Evolutionary conservation across 805 yeast genomes (phyloP), one percentile per base, ranked within the genome.

Genomic region (Candida boleticola): DNA sequence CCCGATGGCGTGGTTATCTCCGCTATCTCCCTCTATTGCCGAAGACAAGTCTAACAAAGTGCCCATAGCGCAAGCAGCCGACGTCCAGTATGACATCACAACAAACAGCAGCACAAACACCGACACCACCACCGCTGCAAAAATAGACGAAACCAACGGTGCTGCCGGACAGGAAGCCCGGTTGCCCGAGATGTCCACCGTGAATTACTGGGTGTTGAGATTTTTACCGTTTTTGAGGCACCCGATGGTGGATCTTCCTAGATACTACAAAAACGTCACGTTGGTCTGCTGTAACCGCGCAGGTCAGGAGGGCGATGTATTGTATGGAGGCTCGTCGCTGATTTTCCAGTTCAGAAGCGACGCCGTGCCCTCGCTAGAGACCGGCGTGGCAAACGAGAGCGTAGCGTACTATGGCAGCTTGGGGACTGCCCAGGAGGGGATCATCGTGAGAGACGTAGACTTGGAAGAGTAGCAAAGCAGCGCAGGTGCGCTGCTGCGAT

Each of bases 1-100:
- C 45, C 96, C 97, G 1, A 89, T 85, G 77, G 95, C 95, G 0
- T 90, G 97, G 97, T 67, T 88, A 48, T 73, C 77, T 30, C 66
- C 77, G 0, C 55, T 64, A 35, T 76, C 89, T 0, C 76, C 76
- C 0, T 60, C 68, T 1, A 50, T 62, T 14, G 45, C 53, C 39
- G 35, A 31, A 18, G 19, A 10, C 21, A 31, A 7, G 18, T 16
- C 11, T 9, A 18, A 31, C 10, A 7, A 11, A 11, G 10, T 7
- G 11, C 10, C 27, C 4, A 11, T 18, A 18, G 3, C 35, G 17
- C 35, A 5, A 14, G 4, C 20, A 18, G 18, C 20, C 3, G n/a
- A 16, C 35, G 4, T 5, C 17, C 18, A 16, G 3, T 18, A 4
- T 5, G 21, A 18, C 11, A 31, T 14, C 11, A 3, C 11, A 7